Base-by-base conservation (phyloP, 306 rosid genomes). In the Gastrolobium villosum region DNA sequence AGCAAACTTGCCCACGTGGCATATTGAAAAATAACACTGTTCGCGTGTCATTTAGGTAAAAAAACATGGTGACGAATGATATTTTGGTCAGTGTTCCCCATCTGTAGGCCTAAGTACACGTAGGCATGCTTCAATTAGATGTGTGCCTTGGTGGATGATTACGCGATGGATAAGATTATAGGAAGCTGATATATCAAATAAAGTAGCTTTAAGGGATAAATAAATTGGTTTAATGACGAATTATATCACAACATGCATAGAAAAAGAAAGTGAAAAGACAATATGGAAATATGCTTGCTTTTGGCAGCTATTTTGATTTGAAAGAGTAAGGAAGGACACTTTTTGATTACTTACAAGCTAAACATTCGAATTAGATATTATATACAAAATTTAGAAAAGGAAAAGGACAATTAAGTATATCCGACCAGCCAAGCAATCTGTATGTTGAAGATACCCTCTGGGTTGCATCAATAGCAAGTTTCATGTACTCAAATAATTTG, bases 261-360 rank as follows among this genome's bases (percentile, higher is more conserved):
- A 3, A 57, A 50, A 66, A 15, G 59, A 71, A 79, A 14, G 10
- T 8, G 20, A 44, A 10, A 54, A 35, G 0, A 55, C 14, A 45
- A 75, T 30, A 13, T 28, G 3, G 52, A 30, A 62, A 74, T 40
- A 54, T 2, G 26, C 39, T 11, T 66, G 31, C 56, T 79, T 84
- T 83, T 70, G 60, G 52, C 7, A 63, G 26, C 32, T 15, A 37
- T 52, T 64, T 48, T 2, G 45, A 54, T 53, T 66, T 10, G 1
- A 63, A 13, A 65, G 32, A 54, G n/a, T 11, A 75, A 79, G 7
- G 66, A 6, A 79, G 7, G 66, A 6, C 5, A 62, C 87, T 84
- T 80, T 80, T 71, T 65, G 56, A 59, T 84, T 84, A 49, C 87
- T 84, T 84, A 65, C 37, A 14, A 30, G 44, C 75, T 80, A 84